Evolutionary conservation across 2,329 filamentous ascomycete genomes (phyloP).

Genomic region (Fusarium piperis): DNA sequence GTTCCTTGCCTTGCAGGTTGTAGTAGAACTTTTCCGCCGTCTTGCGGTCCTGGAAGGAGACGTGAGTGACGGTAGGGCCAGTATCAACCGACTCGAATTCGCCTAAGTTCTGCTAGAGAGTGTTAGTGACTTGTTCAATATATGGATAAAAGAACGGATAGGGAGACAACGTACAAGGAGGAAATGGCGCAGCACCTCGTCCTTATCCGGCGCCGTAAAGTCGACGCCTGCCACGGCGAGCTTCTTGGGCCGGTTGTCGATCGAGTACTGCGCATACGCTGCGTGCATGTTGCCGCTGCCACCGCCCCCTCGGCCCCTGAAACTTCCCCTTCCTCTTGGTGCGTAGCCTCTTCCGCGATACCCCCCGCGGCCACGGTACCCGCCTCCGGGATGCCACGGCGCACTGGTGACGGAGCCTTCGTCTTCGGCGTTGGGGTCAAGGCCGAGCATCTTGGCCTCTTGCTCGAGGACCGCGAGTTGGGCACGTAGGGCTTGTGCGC

Average conservation of each 20-base stretch:
- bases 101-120: slow-evolving; percentile 62
- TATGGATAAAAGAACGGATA: not conserved
- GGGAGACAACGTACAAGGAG: slow-evolving; percentile 66
- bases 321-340: slow-evolving; percentile 52
- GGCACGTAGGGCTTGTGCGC: slow-evolving; percentile 73
- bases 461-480: slow-evolving; percentile 78
- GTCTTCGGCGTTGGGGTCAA: slow-evolving; percentile 65
- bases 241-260: slow-evolving; percentile 80
- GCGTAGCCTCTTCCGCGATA: slow-evolving; percentile 39
- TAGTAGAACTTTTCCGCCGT: slow-evolving; percentile 77
- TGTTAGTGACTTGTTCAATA: slow-evolving; percentile 1
- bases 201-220: slow-evolving; percentile 68
- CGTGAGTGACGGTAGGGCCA: slow-evolving; percentile 57
- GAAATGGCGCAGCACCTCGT: slow-evolving; percentile 77
- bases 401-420: slow-evolving; percentile 50
- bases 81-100: slow-evolving; percentile 69
- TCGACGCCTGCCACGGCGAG: slow-evolving; percentile 72
- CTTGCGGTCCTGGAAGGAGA: slow-evolving; percentile 73
- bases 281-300: slow-evolving; percentile 59
- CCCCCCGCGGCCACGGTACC: slow-evolving; percentile 46
- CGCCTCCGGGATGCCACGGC: slow-evolving; percentile 40
- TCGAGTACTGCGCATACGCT: slow-evolving; percentile 70
- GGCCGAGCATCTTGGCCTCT: slow-evolving; percentile 75
- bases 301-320: slow-evolving; percentile 52
- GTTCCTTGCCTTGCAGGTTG: slow-evolving; percentile 62